Conservation (phyloP, 352 stramenopile genomes). For the Halophytophthora polymorphica region DNA sequence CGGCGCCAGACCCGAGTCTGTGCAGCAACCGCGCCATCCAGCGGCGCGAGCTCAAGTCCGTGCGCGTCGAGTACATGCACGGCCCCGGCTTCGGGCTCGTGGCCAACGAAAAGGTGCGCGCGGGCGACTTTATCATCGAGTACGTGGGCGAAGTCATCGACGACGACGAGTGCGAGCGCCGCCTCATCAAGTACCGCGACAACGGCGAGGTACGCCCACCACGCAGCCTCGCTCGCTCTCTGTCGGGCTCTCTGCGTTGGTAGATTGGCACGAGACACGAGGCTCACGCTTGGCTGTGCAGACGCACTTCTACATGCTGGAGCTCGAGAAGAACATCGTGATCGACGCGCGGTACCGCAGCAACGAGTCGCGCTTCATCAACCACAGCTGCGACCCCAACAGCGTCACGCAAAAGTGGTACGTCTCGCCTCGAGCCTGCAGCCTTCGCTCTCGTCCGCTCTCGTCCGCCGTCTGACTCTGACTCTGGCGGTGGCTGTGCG, state of each 20-base stretch:
- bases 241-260: background rate
- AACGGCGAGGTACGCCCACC: constrained; percentile 38
- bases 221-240: background rate
- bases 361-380: constrained; percentile 95
- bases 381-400: constrained; percentile 94
- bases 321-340: constrained; percentile 81
- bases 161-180: constrained; percentile 71
- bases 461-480: background rate
- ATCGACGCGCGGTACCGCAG: constrained; percentile 88
- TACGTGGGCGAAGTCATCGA: constrained; percentile 94
- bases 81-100: constrained; percentile 90
- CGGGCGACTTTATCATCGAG: constrained; percentile 90
- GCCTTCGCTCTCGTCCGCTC: background rate
- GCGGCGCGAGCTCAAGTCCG: constrained; percentile 58
- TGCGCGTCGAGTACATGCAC: constrained; percentile 68
- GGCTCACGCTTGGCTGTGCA: constrained; percentile 14
- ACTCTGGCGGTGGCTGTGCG: background rate
- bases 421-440: constrained; percentile 4
- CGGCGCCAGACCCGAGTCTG: constrained; percentile 52
- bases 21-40: constrained; percentile 79
- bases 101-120: constrained; percentile 68
- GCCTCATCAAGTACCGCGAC: constrained; percentile 55
- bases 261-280: background rate
- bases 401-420: constrained; percentile 93
- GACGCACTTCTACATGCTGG: constrained; percentile 86